Evolutionary conservation across 768 basidiomycete species (phyloP).

Genomic region (Amanita subjunquillea): DNA sequence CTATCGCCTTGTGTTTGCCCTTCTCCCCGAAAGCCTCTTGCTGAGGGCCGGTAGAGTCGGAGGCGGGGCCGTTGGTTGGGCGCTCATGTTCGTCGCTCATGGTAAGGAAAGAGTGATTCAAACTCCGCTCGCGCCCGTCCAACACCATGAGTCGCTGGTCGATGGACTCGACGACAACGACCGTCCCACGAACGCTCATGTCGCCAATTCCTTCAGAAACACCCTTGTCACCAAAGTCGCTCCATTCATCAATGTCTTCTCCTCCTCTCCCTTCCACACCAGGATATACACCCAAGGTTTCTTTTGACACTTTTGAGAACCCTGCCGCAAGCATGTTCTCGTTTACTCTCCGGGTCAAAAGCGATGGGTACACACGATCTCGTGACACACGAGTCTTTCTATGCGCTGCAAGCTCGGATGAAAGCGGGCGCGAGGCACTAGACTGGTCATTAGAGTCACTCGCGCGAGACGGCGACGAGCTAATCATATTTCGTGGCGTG

Average conservation of each 20-base stretch:
- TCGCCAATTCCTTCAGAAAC: not conserved
- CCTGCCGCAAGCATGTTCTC: conserved; percentile 75
- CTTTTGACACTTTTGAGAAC: conserved; percentile 85
- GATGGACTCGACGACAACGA: not conserved
- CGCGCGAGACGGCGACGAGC: conserved; percentile 83
- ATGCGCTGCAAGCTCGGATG: conserved; percentile 81
- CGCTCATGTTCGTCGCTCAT: conserved; percentile 1
- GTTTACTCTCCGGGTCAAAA: conserved; percentile 80
- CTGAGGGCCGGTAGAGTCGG: not conserved
- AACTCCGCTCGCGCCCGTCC: conserved; percentile 9
- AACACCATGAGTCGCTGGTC: not conserved
- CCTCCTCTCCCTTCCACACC: conserved; percentile 12
- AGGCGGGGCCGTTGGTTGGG: not conserved
- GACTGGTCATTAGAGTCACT: conserved; percentile 89
- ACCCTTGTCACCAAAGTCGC: conserved; percentile 11
- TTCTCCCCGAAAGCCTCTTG: not conserved
- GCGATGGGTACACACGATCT: conserved; percentile 66
- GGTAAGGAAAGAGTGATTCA: conserved; percentile 4
- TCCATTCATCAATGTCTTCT: conserved; percentile 8
- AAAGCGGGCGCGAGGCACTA: conserved; percentile 79
- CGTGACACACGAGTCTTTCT: conserved; percentile 81
- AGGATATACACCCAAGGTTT: conserved; percentile 60
- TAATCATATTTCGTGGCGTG: conserved; percentile 85
- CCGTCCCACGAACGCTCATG: too few relatives aligned
- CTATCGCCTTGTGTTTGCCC: not conserved